Conservation (phyloP, 2,329 filamentous ascomycete genomes). For the Beauveria sp. region DNA sequence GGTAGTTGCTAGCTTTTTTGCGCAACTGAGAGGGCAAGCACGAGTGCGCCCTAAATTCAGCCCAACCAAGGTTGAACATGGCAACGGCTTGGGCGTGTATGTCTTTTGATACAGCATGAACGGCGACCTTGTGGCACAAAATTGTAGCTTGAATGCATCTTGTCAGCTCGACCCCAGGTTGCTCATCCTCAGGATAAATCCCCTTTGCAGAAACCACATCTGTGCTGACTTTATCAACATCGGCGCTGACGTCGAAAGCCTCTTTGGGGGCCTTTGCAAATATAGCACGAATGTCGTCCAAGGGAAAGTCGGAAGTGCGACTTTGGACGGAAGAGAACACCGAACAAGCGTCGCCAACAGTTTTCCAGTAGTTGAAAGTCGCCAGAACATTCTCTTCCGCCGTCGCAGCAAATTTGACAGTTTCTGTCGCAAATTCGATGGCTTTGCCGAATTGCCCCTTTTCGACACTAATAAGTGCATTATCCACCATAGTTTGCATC, state of each 20-base stretch:
- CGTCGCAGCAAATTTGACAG: slow-evolving; percentile 57
- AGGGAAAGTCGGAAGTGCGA: slow-evolving; percentile 55
- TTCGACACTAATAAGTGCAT: slow-evolving; percentile 66
- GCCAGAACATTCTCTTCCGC: slow-evolving; percentile 54
- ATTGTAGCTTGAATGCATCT: slow-evolving; percentile 64
- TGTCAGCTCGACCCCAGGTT: slow-evolving; percentile 42
- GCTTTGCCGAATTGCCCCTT: slow-evolving; percentile 83
- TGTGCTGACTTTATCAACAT: slow-evolving; percentile 57
- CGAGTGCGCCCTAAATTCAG: slow-evolving; percentile 73
- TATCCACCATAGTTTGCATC: slow-evolving; percentile 81
- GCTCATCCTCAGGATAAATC: slow-evolving; percentile 38
- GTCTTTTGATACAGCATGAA: slow-evolving; percentile 65
- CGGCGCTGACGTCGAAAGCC: slow-evolving; percentile 54
- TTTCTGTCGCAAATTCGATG: slow-evolving; percentile 59
- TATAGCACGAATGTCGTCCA: slow-evolving; percentile 47
- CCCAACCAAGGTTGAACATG: slow-evolving; percentile 95
- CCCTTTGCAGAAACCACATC: slow-evolving; percentile 37
- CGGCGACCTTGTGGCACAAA: slow-evolving; percentile 78
- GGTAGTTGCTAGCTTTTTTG: slow-evolving; percentile 57
- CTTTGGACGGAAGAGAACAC: slow-evolving; percentile 74
- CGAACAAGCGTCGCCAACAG: slow-evolving; percentile 78
- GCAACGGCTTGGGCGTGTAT: slow-evolving; percentile 87
- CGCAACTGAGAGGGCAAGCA: slow-evolving; percentile 47
- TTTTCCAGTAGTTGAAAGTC: slow-evolving; percentile 94
- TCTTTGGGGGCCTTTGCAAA: slow-evolving; percentile 45